Evolutionary conservation across 2,329 filamentous ascomycete genomes (phyloP).

Genomic region (Sphaceloma murrayae): DNA sequence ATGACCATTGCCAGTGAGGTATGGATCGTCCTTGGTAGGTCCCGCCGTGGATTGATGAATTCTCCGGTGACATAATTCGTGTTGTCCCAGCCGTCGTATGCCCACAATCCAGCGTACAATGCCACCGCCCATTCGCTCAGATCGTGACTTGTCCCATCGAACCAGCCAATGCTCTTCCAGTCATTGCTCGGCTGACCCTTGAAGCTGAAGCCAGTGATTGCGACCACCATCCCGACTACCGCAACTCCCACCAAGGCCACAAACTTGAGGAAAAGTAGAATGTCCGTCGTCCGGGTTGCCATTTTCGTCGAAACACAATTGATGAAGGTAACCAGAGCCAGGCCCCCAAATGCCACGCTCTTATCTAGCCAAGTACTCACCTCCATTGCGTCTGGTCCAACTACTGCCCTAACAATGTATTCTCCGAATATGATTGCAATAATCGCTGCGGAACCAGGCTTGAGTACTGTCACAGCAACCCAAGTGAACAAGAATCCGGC

Average conservation of each 20-base stretch:
- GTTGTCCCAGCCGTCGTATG: conserved; percentile 98
- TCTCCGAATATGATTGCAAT: conserved; percentile 97
- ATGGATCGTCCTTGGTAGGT: conserved; percentile 90
- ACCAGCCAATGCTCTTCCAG: conserved; percentile 85
- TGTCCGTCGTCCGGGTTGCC: conserved; percentile 76
- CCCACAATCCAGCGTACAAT: conserved; percentile 91
- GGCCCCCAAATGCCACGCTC: conserved; percentile 65
- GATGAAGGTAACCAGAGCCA: conserved; percentile 67
- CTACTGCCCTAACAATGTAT: conserved; percentile 79
- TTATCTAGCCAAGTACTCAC: conserved; percentile 87
- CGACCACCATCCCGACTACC: conserved; percentile 79
- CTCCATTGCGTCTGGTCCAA: conserved; percentile 75
- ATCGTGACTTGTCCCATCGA: conserved; percentile 70
- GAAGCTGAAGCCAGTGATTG: conserved; percentile 70
- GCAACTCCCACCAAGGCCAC: conserved; percentile 79
- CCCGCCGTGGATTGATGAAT: conserved; percentile 81
- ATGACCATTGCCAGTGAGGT: conserved; percentile 95
- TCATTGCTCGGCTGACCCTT: conserved; percentile 66
- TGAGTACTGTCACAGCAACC: conserved; percentile 88
- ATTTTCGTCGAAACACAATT: conserved; percentile 88
- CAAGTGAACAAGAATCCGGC: conserved; percentile 92
- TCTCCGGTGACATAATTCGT: conserved; percentile 97
- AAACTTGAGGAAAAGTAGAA: conserved; percentile 97
- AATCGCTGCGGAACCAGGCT: conserved; percentile 87
- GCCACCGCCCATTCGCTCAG: conserved; percentile 86